Conservation (phyloP, 1,284 basidiomycete genomes). For the Cutaneotrichosporon dermatis region DNA sequence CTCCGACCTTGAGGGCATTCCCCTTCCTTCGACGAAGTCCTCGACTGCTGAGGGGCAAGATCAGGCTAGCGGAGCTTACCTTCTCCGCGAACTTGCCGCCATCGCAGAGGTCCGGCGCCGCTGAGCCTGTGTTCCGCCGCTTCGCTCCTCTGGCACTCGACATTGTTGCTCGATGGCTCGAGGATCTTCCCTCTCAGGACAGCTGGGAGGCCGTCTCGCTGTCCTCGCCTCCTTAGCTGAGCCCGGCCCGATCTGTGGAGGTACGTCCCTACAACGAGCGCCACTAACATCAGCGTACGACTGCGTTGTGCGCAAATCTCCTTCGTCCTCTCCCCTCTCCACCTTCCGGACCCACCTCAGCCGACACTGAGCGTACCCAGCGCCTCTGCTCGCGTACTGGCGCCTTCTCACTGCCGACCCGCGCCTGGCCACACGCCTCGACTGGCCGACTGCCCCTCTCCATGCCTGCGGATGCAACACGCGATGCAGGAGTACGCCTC, state of each 20-base stretch:
- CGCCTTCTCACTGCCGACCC: constrained; percentile 71
- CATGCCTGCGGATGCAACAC: constrained; percentile 48
- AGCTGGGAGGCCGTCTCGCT: constrained; percentile 33
- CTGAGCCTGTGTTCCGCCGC: constrained; percentile 24
- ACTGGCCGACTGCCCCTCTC: constrained; percentile 62
- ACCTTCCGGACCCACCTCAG: constrained; percentile 48
- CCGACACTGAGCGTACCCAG: constrained; percentile 58
- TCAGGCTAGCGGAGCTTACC: background rate
- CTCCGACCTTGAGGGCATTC: constrained; percentile 9
- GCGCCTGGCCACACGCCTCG: constrained; percentile 58
- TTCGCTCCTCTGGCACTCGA: constrained; percentile 40
- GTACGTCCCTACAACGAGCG: constrained; percentile 24
- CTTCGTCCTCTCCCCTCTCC: constrained; percentile 30
- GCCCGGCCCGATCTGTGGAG: constrained; percentile 40
- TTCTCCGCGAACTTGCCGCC: constrained; percentile 27
- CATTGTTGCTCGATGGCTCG: constrained; percentile 40
- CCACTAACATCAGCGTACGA: constrained; percentile 22
- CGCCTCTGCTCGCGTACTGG: constrained; percentile 69
- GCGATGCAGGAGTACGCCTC: constrained; percentile 62
- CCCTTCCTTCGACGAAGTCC: background rate
- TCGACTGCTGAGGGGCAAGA: background rate
- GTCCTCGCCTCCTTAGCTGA: constrained; percentile 33
- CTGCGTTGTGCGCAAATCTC: constrained; percentile 24
- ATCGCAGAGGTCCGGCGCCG: constrained; percentile 22
- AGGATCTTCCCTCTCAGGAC: constrained; percentile 14